A percentile compares a stretch with the other conserved stretches of the same genome.
Evolutionary conservation across 2,329 filamentous ascomycete species (phyloP).

Genomic region (Xylariaceae sp.): DNA sequence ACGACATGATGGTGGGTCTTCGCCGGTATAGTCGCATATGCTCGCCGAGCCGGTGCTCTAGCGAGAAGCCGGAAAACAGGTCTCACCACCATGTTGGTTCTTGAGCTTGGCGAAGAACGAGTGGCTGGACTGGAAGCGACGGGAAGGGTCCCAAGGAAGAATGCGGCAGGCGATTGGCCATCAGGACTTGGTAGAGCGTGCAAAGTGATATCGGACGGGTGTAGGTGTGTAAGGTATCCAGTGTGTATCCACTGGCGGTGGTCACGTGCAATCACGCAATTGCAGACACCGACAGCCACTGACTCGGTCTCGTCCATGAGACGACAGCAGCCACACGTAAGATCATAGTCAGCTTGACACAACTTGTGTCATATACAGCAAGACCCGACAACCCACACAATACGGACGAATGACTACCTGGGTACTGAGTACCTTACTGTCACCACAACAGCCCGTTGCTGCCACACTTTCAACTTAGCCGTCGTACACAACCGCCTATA

Average conservation of each 20-base stretch:
- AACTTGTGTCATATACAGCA: not conserved
- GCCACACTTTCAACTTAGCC: too few relatives aligned
- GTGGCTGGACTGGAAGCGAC: not conserved
- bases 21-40: slow-evolving; percentile 28
- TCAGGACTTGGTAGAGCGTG: not conserved
- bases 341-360: not conserved
- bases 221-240: not conserved
- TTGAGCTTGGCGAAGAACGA: not conserved
- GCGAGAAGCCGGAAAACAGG: slow-evolving; percentile 19
- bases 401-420: too few relatives aligned
- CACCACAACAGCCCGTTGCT: too few relatives aligned
- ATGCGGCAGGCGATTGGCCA: too few relatives aligned
- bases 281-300: not conserved
- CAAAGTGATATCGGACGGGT: not conserved
- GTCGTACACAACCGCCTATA: too few relatives aligned
- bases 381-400: too few relatives aligned
- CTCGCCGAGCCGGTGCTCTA: slow-evolving; percentile 13
- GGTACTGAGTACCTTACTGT: too few relatives aligned
- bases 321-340: not conserved
- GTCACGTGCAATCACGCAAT: slow-evolving; percentile 22
- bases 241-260: not conserved
- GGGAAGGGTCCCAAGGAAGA: too few relatives aligned
- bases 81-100: slow-evolving; percentile 1
- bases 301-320: not conserved
- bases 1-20: slow-evolving; percentile 57